Conservation (phyloP, 805 yeast genomes). For the baker's yeast (Saccharomyces cerevisiae) region DNA sequence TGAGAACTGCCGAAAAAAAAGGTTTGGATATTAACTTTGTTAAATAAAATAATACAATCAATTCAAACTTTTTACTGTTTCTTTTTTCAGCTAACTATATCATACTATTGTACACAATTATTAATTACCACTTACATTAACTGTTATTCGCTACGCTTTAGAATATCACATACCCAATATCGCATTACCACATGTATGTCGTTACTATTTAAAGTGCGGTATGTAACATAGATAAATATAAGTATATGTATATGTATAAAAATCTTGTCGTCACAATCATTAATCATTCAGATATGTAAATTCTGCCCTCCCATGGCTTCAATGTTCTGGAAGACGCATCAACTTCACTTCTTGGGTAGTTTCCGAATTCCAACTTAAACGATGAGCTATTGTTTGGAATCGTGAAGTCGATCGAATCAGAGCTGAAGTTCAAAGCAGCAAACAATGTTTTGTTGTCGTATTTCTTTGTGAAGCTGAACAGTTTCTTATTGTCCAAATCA, state of each 20-base stretch:
- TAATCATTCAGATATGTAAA: constrained; percentile 21
- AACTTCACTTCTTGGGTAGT: constrained; percentile 27
- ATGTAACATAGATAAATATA: neutral
- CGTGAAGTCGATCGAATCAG: constrained; percentile 28
- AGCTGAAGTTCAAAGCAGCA: constrained; percentile 38
- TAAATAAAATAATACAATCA: too few species aligned
- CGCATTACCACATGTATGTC: too few species aligned
- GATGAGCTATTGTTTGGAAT: constrained; percentile 22
- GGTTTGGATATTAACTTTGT: neutral
- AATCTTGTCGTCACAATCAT: neutral
- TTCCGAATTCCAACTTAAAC: constrained; percentile 23
- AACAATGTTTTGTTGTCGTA: constrained; percentile 28
- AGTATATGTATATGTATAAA: neutral
- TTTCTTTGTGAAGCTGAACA: constrained; percentile 37
- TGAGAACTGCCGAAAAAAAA: neutral
- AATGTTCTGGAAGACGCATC: constrained; percentile 22
- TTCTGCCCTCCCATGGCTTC: constrained; percentile 40
- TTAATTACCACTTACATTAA: neutral
- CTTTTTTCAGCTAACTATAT: neutral
- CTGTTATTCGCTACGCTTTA: too few species aligned
- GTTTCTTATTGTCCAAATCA: constrained; percentile 36
- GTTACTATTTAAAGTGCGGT: neutral
- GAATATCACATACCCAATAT: too few species aligned
- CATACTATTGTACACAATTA: neutral
- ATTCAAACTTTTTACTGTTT: neutral